Conservation (phyloP, 75 land plant genomes). For the Adiantum capillusveneris region DNA sequence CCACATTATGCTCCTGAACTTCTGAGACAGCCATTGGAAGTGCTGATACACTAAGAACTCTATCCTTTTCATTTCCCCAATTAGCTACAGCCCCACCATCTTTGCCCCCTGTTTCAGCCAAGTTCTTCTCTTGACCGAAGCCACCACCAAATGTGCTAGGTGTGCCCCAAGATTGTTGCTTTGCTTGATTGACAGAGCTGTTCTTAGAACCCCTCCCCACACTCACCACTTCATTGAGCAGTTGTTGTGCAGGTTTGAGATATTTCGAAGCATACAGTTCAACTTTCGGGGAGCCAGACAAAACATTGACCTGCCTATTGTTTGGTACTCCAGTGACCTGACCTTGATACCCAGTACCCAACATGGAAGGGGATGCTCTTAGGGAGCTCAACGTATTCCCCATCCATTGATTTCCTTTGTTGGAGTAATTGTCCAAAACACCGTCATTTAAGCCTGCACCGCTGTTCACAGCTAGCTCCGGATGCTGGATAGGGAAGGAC, state of each 20-base stretch:
- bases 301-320: not conserved
- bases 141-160: not conserved
- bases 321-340: not conserved
- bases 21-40: not conserved
- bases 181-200: slow-evolving; percentile 6
- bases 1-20: not conserved
- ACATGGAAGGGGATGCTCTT: not conserved
- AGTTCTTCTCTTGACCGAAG: not conserved
- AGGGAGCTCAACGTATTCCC: not conserved
- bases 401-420: not conserved
- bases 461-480: not conserved
- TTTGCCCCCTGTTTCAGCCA: not conserved
- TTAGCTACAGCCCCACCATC: not conserved
- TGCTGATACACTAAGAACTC: not conserved
- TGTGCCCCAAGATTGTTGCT: slow-evolving; percentile 4
- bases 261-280: slow-evolving; percentile 25
- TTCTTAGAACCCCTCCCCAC: slow-evolving; percentile 37
- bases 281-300: not conserved
- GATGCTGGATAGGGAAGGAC: slow-evolving; percentile 4
- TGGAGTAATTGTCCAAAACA: not conserved
- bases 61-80: not conserved
- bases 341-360: not conserved
- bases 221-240: slow-evolving; percentile 57
- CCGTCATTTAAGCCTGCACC: not conserved
- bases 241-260: slow-evolving; percentile 46